A percentile compares a stretch with the other conserved stretches of the same genome.
phyloP scores from a whole-genome alignment of 441 rosid genomes.

The Metrosideros polymorpha region DNA sequence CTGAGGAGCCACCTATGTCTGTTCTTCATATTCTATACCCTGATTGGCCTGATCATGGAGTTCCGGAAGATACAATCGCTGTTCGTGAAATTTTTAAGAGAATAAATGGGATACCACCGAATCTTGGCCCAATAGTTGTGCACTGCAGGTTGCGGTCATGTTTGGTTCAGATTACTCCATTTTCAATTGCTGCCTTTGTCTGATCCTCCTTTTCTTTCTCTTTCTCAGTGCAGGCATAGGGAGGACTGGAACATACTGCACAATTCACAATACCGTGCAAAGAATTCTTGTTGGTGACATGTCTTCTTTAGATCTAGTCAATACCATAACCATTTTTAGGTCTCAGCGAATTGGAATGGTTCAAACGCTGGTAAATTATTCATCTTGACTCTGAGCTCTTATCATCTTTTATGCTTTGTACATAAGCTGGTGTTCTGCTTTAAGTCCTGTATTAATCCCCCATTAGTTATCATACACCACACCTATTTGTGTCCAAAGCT shows the following conservation, averaged over 20 bases:
- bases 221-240: slow-evolving; percentile 91
- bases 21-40: slow-evolving; percentile 81
- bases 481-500: neutral
- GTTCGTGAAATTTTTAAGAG: slow-evolving; percentile 82
- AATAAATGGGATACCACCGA: slow-evolving; percentile 40
- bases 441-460: neutral
- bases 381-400: neutral
- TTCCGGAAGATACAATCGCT: slow-evolving; percentile 59
- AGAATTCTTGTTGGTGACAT: slow-evolving; percentile 78
- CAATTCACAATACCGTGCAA: slow-evolving; percentile 82
- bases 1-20: slow-evolving; percentile 48
- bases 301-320: slow-evolving; percentile 67
- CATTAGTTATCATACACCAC: neutral
- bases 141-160: slow-evolving; percentile 79
- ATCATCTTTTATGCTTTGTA: neutral
- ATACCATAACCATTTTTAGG: slow-evolving; percentile 54
- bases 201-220: neutral
- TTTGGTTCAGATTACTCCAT: neutral
- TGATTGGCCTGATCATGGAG: slow-evolving; percentile 99
- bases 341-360: slow-evolving; percentile 88
- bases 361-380: slow-evolving; percentile 63
- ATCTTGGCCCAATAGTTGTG: slow-evolving; percentile 73
- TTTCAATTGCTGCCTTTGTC: neutral
- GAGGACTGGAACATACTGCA: slow-evolving; percentile 90
- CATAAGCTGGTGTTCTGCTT: neutral